These are phyloP conservation scores for Suhomyces sp. DNA, from an alignment of 805 yeast genomes.

Conservation along the genomic window DNA sequence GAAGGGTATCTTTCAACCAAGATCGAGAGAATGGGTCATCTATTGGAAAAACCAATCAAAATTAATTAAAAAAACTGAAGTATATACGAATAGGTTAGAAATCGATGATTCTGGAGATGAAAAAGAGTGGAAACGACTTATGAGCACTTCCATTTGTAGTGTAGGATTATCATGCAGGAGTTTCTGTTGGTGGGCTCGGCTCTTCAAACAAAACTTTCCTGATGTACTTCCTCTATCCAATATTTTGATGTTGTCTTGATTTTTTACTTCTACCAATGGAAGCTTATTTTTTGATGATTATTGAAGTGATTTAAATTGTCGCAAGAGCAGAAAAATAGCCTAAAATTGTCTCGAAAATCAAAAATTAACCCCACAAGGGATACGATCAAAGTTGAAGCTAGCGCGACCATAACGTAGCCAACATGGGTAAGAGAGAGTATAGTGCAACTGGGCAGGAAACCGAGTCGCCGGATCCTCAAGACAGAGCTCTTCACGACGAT, in stretches of 20 bases:
- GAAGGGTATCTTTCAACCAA: constrained; percentile 93
- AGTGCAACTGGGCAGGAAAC: background rate
- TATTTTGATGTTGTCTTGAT: too few relatives aligned
- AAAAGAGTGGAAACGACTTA: background rate
- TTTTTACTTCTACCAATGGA: background rate
- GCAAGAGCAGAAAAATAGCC: background rate
- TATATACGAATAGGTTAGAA: background rate
- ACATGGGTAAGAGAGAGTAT: background rate
- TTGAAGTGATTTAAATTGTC: background rate
- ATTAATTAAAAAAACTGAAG: constrained; percentile 8
- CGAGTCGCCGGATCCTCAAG: background rate
- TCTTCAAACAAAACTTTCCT: background rate
- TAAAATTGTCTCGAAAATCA: background rate
- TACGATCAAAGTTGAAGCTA: background rate
- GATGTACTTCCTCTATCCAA: background rate
- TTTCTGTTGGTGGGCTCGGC: background rate
- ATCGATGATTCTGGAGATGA: background rate
- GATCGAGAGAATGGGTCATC: constrained; percentile 96
- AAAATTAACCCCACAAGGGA: background rate
- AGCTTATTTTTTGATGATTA: background rate
- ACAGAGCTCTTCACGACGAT: background rate
- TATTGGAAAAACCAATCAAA: constrained; percentile 51
- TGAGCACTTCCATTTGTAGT: too few relatives aligned
- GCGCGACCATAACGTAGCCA: background rate
- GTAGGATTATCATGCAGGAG: too few relatives aligned